phyloP scores from a whole-genome alignment of 78 protist species.

The slime mould (Dictyostelium discoideum) region DNA sequence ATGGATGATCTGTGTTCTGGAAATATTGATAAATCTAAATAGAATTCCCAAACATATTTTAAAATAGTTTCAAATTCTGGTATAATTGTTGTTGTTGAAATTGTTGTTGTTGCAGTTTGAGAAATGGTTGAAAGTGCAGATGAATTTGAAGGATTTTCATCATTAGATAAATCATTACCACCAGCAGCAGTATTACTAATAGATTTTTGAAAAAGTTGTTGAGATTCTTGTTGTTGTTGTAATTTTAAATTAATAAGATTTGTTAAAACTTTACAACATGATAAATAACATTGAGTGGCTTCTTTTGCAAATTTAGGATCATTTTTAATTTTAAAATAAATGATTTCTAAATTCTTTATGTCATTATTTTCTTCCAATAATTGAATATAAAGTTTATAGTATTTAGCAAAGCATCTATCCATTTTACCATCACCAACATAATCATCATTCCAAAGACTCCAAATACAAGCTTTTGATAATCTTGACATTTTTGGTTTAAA shows the following conservation, averaged over 20 bases:
- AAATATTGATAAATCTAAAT: neutral
- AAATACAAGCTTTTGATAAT: conserved; percentile 17
- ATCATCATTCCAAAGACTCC: conserved; percentile 60
- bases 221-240: neutral
- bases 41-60: conserved; percentile 15
- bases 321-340: conserved; percentile 19
- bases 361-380: conserved; percentile 45
- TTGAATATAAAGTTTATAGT: conserved; percentile 28
- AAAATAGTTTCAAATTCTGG: conserved; percentile 3
- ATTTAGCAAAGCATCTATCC: conserved; percentile 37
- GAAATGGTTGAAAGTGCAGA: neutral
- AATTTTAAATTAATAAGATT: neutral
- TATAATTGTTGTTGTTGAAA: neutral
- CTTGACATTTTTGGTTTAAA: conserved; percentile 48
- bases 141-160: neutral
- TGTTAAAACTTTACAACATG: conserved; percentile 14
- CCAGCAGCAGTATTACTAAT: neutral
- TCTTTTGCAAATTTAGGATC: conserved; percentile 12
- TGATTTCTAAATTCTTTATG: conserved; percentile 25
- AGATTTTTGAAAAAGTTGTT: neutral
- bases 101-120: neutral
- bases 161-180: neutral
- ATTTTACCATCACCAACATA: conserved; percentile 61
- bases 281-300: neutral
- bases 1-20: neutral